Base-by-base conservation (phyloP, 2,329 filamentous ascomycete species). In the Periconia macrospinosa region DNA sequence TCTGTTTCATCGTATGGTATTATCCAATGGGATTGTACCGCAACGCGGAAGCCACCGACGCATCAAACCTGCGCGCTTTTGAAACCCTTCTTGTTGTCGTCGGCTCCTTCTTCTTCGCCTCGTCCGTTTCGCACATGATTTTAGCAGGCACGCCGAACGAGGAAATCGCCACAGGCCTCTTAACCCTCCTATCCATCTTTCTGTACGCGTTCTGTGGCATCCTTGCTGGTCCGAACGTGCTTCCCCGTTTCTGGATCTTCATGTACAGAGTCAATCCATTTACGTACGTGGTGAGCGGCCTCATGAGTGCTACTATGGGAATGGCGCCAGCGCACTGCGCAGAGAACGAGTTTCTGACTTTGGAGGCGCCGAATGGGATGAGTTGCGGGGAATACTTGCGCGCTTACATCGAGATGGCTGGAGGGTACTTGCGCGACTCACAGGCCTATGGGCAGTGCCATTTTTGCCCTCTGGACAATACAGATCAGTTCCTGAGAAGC, bases 261-360 rank as follows among this genome's bases (percentile, higher is more conserved):
- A 90, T 92, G 86, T 93, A 93, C 74, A 84, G 88, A 44, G 76
- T 91, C 45, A 91, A 87, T 0, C 91, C 92, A 0, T 89, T 96
- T 62, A 92, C 89, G 0, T 96, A 96, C 69, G 77, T 94, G 13
- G 84, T 93, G 19, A 82, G 82, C 13, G 89, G 86, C 18, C 85
- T 96, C 76, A 73, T 93, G 0, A 82, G 86, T 0, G 83, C 83
- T 0, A 89, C 84, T 2, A 76, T 96, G 3, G 88, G 47, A 8
- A 88, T 45, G 86, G 88, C 63, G 84, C 83, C 0, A 44, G 75
- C 0, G 85, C 92, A 35, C 0, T 96, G 92, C 71, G 83, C 89
- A 0, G 60, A 71, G 6, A 89, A 88, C 68, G 92, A 96, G 71
- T 81, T 84, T 56, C 77, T 90, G 19, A 68, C 74, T 14, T 87